Percentiles rank a stretch among this genome's conserved stretches.
These are phyloP conservation scores for Linnemannia elongata DNA, from an alignment of 192 early-diverging fungal genomes.

Conservation along the genomic window DNA sequence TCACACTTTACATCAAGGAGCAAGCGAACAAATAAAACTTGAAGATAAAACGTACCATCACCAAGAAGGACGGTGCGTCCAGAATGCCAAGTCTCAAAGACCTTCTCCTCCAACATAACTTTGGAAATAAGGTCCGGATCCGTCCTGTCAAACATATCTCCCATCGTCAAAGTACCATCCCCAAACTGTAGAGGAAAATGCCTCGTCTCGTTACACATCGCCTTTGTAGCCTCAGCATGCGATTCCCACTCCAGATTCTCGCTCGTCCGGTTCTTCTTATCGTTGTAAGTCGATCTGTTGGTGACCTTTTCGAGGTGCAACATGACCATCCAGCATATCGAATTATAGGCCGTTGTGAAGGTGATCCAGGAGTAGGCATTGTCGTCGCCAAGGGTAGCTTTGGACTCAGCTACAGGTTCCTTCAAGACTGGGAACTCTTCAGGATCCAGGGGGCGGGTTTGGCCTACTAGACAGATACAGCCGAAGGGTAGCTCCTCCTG, in stretches of 20 bases:
- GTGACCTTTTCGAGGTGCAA: constrained; percentile 4
- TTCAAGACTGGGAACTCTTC: constrained; percentile 7
- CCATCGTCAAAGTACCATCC: background rate
- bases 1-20: background rate
- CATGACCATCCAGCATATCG: constrained; percentile 21
- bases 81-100: constrained; percentile 26
- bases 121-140: constrained; percentile 2
- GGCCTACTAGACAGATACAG: constrained; percentile 20
- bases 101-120: constrained; percentile 16
- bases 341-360: background rate
- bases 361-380: constrained; percentile 13
- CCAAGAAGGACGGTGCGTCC: constrained; percentile 12
- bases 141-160: constrained; percentile 6
- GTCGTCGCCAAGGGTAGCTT: background rate
- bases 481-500: background rate
- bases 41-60: constrained; percentile 1
- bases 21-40: background rate
- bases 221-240: background rate
- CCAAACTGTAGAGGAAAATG: background rate
- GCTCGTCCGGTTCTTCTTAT: background rate
- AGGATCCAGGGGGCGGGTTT: constrained; percentile 10
- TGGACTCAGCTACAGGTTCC: background rate
- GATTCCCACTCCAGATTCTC: constrained; percentile 21
- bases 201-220: background rate
- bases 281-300: background rate